Percentiles rank a stretch among this genome's conserved stretches.
These are phyloP conservation scores for Kluyveromyces marxianus DNA, from an alignment of 1,139 yeast species.

Conservation along the genomic window DNA sequence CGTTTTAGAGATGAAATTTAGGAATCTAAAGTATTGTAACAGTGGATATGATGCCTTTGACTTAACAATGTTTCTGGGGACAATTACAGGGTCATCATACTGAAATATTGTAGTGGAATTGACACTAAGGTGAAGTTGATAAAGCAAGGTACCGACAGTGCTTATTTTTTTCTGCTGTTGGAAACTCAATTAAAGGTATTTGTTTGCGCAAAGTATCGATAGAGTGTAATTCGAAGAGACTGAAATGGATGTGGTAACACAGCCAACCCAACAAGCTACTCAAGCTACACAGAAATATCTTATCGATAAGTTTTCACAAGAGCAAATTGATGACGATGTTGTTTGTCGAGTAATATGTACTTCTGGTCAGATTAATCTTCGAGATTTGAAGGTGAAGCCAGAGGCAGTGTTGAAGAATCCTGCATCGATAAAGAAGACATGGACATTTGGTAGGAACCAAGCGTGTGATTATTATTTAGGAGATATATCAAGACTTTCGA, in stretches of 20 bases:
- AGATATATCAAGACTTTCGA: constrained; percentile 64
- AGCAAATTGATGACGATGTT: constrained; percentile 36
- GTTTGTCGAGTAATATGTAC: constrained; percentile 59
- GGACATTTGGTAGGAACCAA: constrained; percentile 73
- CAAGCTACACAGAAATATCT: constrained; percentile 41
- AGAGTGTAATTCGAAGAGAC: no score
- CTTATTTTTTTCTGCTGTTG: no score
- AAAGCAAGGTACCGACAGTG: no score
- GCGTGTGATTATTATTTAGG: constrained; percentile 57
- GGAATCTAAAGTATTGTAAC: no score
- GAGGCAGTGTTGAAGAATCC: constrained; percentile 26
- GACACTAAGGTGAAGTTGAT: no score
- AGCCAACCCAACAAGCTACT: constrained; percentile 63
- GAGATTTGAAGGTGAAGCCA: constrained; percentile 36
- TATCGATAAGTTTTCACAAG: constrained; percentile 34
- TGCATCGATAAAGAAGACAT: constrained; percentile 36
- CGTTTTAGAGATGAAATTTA: no score
- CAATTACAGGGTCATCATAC: no score
- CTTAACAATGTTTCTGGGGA: no score
- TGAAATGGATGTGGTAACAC: constrained; percentile 26
- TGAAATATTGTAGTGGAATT: no score
- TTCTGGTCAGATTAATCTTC: constrained; percentile 47
- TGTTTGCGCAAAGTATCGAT: no score
- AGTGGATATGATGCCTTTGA: no score
- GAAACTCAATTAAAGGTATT: no score